Base-by-base conservation (phyloP, 306 rosid genomes). In the Prunus kanzakura region DNA sequence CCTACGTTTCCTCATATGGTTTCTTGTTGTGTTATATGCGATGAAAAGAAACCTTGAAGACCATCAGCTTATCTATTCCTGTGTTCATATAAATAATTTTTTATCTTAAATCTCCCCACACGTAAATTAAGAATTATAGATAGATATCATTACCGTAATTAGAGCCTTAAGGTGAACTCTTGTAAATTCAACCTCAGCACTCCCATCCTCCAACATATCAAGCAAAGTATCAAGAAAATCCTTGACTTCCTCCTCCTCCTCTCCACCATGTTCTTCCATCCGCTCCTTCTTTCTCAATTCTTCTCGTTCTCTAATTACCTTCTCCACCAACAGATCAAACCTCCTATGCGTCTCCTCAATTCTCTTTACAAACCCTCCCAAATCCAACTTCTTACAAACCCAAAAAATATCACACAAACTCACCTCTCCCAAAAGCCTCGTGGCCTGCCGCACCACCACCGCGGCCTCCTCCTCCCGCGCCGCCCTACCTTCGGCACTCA, bases 191-290 rank as follows among this genome's bases (percentile, higher is more conserved):
- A 84, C 67, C 35, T 82, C 27, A 3, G 13, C 22, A 25, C 54
- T 35, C 35, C 22, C 50, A 3, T 20, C 10, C 30, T 82, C 84
- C 68, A 82, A 20, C 8, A 73, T 75, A 78, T 86, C 84, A 8
- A 88, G 82, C 76, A 88, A 78, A 54, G 82, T 76, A 54, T 86
- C 88, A 43, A 88, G 86, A 68, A 88, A 86, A 58, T 81, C 82
- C 64, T 72, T 80, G 7, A 82, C 52, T 50, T 8, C 81, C 25
- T 77, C 77, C 6, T 75, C 84, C 57, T 47, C 29, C 29, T 27
- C 29, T 27, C 29, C 29, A 27, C 29, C 29, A 27, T 27, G 29
- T 27, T 27, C 84, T 3, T 22, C 51, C 3, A 32, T 62, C 20
- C 51, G 67, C 46, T 80, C 82, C 57, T 22, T 82, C 29, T 67